Percentiles rank a stretch among this genome's conserved stretches.
These are phyloP conservation scores for Tolypocladium cylindrosporum DNA, from an alignment of 2,329 filamentous ascomycete genomes.

Conservation along the genomic window DNA sequence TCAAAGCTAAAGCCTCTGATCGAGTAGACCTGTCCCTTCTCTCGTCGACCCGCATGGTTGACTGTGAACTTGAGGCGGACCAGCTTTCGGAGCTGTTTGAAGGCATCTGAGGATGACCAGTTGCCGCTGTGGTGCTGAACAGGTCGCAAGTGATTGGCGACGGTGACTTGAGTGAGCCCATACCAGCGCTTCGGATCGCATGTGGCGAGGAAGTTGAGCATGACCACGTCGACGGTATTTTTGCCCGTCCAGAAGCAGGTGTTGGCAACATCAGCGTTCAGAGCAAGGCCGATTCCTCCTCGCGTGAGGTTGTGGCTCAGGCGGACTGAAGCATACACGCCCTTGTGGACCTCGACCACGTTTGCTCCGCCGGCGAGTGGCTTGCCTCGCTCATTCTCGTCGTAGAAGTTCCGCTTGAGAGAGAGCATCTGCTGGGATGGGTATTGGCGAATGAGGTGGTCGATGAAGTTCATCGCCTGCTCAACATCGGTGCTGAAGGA, in stretches of 20 bases:
- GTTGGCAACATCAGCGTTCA: constrained; percentile 90
- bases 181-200: constrained; percentile 18
- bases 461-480: constrained; percentile 80
- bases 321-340: constrained; percentile 78
- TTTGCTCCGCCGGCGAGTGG: constrained; percentile 41
- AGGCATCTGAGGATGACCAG: constrained; percentile 36
- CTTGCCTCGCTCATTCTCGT: constrained; percentile 34
- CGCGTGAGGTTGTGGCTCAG: constrained; percentile 47
- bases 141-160: constrained; percentile 25
- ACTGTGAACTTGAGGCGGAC: constrained; percentile 46
- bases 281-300: constrained; percentile 52
- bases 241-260: constrained; percentile 67
- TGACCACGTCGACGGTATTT: constrained; percentile 27
- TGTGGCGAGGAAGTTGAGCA: constrained; percentile 21
- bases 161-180: constrained; percentile 12
- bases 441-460: constrained; percentile 77
- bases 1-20: constrained; percentile 42
- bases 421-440: constrained; percentile 57
- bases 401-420: constrained; percentile 80
- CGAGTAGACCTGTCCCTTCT: constrained; percentile 38
- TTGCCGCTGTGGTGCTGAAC: constrained; percentile 13
- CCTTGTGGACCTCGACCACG: constrained; percentile 73
- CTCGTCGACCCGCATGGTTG: constrained; percentile 34
- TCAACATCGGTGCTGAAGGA: constrained; percentile 58
- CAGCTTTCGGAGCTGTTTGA: constrained; percentile 44